Percentiles rank a stretch among this genome's conserved stretches.
Evolutionary conservation across 176 grass and related monocot species (phyloP).

Genomic region (Themeda triandra): DNA sequence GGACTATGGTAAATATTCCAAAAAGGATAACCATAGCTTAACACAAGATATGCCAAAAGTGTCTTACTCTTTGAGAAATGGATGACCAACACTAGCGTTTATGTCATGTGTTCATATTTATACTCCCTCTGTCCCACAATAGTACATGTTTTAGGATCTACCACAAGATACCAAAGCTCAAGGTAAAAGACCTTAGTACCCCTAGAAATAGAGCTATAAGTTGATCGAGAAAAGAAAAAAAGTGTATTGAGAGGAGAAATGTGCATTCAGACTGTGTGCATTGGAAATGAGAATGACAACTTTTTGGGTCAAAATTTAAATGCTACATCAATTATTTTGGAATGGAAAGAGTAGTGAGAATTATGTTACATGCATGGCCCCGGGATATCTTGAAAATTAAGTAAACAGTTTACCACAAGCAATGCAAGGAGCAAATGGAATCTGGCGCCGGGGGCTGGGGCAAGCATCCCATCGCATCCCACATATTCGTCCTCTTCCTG

Average conservation of each 20-base stretch:
- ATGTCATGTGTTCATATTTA: too few relatives aligned
- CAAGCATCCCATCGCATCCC: conserved; percentile 23
- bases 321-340: background rate
- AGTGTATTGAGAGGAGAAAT: too few relatives aligned
- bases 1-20: too few relatives aligned
- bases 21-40: too few relatives aligned
- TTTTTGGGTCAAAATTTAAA: background rate
- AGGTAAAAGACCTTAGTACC: background rate
- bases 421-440: conserved; percentile 5
- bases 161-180: background rate
- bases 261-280: too few relatives aligned
- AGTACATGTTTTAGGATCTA: too few relatives aligned
- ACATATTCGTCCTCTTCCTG: conserved; percentile 3
- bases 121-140: too few relatives aligned
- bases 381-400: background rate
- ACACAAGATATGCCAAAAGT: too few relatives aligned
- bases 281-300: background rate
- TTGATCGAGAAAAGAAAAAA: too few relatives aligned
- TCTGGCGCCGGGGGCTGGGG: background rate
- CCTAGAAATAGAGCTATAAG: background rate
- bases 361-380: background rate
- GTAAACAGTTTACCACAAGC: background rate
- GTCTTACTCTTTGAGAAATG: too few relatives aligned
- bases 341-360: background rate
- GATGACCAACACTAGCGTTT: too few relatives aligned